A percentile compares a stretch with the other conserved stretches of the same genome.
phyloP scores from a whole-genome alignment of 805 yeast genomes.

The Candida chauliodis region DNA sequence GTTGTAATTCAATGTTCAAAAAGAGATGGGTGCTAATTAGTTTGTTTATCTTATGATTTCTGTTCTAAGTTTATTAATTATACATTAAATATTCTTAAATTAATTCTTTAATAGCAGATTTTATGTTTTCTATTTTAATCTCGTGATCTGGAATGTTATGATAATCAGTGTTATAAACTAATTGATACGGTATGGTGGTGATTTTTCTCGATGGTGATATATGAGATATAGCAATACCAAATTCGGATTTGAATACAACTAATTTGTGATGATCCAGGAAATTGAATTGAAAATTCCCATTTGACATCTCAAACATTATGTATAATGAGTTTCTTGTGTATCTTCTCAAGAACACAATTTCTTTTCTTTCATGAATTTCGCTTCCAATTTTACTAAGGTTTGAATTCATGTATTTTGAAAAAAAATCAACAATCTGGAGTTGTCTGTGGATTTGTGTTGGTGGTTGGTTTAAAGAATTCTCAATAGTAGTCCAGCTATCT shows the following conservation, averaged over 20 bases:
- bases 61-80: conserved; percentile 2
- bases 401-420: conserved; percentile 88
- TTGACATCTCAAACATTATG: conserved; percentile 90
- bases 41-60: too few species aligned
- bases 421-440: conserved; percentile 81
- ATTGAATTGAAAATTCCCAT: conserved; percentile 90
- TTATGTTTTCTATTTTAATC: conserved; percentile 45
- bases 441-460: conserved; percentile 58
- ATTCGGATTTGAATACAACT: conserved; percentile 58
- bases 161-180: conserved; percentile 16
- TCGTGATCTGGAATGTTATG: conserved; percentile 41
- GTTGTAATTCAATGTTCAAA: too few species aligned
- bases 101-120: conserved; percentile 57
- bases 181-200: conserved; percentile 51
- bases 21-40: too few species aligned
- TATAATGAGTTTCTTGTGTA: conserved; percentile 75
- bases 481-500: conserved; percentile 47
- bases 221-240: conserved; percentile 74
- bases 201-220: conserved; percentile 74
- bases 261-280: conserved; percentile 93
- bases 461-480: conserved; percentile 40
- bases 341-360: conserved; percentile 74
- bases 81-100: conserved; percentile 10
- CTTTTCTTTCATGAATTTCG: conserved; percentile 57
- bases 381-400: conserved; percentile 74